Percentiles rank a stretch among this genome's conserved stretches.
phyloP scores from a whole-genome alignment of 352 stramenopile species.

The Globisporangium spinosum region DNA sequence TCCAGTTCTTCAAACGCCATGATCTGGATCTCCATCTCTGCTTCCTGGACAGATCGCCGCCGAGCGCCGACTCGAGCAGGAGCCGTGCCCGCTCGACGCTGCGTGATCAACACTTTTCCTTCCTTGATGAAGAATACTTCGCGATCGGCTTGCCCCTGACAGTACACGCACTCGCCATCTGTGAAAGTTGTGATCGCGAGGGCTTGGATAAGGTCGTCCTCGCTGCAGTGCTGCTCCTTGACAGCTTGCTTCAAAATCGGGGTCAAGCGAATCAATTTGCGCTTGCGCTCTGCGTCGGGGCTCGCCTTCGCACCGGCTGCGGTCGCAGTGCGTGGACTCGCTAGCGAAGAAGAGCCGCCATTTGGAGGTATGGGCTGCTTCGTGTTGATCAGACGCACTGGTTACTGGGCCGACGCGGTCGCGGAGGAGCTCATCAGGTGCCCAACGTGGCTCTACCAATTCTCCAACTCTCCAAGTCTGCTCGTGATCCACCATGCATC shows the following conservation, averaged over 20 bases:
- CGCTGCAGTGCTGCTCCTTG: constrained; percentile 39
- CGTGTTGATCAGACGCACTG: not conserved
- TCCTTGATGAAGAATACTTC: constrained; percentile 72
- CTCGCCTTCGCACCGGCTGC: not conserved
- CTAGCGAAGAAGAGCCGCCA: not conserved
- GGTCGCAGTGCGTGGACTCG: constrained; percentile 9
- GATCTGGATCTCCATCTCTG: constrained; percentile 53
- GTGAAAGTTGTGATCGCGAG: constrained; percentile 32
- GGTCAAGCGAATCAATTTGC: constrained; percentile 37
- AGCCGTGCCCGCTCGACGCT: constrained; percentile 24
- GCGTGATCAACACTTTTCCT: constrained; percentile 65
- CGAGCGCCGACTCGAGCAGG: constrained; percentile 18
- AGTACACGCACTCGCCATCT: constrained; percentile 66
- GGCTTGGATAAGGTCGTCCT: constrained; percentile 38
- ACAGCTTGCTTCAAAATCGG: constrained; percentile 49
- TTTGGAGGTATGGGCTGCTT: constrained; percentile 5
- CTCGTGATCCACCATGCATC: not conserved
- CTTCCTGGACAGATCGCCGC: constrained; percentile 38
- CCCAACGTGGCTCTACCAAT: not conserved
- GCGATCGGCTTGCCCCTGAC: constrained; percentile 49
- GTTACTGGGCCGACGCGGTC: not conserved
- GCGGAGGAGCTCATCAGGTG: constrained; percentile 4
- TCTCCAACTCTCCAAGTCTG: not conserved
- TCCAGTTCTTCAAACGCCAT: constrained; percentile 46
- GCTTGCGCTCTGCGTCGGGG: constrained; percentile 38